Evolutionary conservation across 2,329 filamentous ascomycete genomes (phyloP), one percentile per base, ranked within the genome.

Genomic region (Akanthomyces uredinophilus): DNA sequence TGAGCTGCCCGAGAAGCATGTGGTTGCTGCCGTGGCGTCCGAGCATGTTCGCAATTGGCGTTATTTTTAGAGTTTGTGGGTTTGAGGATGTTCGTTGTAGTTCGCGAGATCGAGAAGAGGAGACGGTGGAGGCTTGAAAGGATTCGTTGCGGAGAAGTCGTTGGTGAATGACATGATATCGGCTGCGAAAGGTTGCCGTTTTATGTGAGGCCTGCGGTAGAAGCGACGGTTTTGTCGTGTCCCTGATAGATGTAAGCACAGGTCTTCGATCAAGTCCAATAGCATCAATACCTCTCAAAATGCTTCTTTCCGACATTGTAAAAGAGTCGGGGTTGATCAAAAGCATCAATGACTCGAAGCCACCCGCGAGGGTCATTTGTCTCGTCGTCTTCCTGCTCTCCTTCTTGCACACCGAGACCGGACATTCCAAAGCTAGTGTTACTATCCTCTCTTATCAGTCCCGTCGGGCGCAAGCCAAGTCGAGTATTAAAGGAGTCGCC

Each of bases 151-250:
- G 88, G 46, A 98, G 83, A 20, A 98, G 84, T 20, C 95, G 88
- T 73, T 98, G 94, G 72, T 97, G 90, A 56, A 98, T 89, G 60
- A 98, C 84, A 69, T 96, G 90, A 73, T 96, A 98, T 65, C 93
- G 85, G 72, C 97, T 93, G 66, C 92, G 86, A 76, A 97, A 97
- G 50, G 95, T 79, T 3, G 86, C 81, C 1, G 92, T 96, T 74
- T 96, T 96, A 70, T 93, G 89, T 6, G 87, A 85, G 18, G 92
- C 87, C 10, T 85, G 79, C 0, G 96, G 92, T 65, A 99, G 80
- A 46, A 94, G 72, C 1, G 88, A 88, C 16, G 90, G 84, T 66
- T 86, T 86, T 14, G 82, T 80, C 4, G 81, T 79, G 58, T 88
- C 82, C 70, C 85, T 88, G 67, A 16, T 20, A 24, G 32, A 18